Conservation (phyloP, 2,329 filamentous ascomycete genomes). For the Fusarium vanettenii region DNA sequence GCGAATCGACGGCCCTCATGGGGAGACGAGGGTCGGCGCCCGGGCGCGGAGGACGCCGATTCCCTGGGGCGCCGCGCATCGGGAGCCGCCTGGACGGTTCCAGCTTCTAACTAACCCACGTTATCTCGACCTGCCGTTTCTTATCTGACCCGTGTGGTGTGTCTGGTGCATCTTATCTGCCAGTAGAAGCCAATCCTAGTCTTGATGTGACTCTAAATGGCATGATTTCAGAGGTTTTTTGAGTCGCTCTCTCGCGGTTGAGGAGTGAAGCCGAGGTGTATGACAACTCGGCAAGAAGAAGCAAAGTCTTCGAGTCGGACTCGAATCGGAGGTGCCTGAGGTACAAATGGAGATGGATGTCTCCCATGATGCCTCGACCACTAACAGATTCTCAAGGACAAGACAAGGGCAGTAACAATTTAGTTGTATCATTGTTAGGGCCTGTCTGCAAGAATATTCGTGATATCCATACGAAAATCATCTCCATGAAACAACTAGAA, state of each 20-base stretch:
- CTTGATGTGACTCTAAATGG: conserved; percentile 25
- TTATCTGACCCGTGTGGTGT: conserved; percentile 11
- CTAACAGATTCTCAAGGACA: neutral
- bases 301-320: neutral
- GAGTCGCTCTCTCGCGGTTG: neutral
- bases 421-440: neutral
- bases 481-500: neutral
- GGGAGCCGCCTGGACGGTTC: conserved; percentile 33
- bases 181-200: neutral
- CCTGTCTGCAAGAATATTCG: neutral
- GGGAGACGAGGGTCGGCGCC: conserved; percentile 39
- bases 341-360: neutral
- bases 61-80: conserved; percentile 34
- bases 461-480: neutral
- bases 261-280: neutral
- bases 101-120: neutral
- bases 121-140: conserved; percentile 29
- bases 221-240: conserved; percentile 15
- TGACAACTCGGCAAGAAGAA: neutral
- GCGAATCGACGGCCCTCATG: conserved; percentile 37
- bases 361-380: neutral
- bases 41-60: conserved; percentile 44
- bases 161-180: neutral
- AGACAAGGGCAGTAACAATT: neutral
- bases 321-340: neutral